Percentiles rank a stretch among this genome's conserved stretches.
These are phyloP conservation scores for Picochlorum sp. DNA, from an alignment of 139 green algal genomes.

Conservation along the genomic window DNA sequence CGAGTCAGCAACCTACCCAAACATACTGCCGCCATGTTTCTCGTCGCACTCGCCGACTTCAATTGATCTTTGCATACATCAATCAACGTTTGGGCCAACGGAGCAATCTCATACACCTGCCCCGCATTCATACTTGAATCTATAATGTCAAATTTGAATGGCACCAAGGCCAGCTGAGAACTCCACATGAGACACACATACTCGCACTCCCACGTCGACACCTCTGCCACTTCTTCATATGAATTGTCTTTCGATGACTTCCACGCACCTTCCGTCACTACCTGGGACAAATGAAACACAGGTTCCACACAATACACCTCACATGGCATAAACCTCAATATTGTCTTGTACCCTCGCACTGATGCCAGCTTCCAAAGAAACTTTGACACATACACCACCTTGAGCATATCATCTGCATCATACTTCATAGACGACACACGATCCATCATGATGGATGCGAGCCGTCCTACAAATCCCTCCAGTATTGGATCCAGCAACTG, in stretches of 20 bases:
- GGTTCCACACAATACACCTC: constrained; percentile 70
- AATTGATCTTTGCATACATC: constrained; percentile 57
- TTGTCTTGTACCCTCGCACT: constrained; percentile 80
- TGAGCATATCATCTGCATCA: neutral
- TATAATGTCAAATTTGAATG: constrained; percentile 84
- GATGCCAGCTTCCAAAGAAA: constrained; percentile 70
- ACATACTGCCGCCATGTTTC: constrained; percentile 77
- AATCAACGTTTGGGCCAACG: constrained; percentile 44
- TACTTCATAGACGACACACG: neutral
- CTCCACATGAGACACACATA: constrained; percentile 91
- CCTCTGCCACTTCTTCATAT: neutral
- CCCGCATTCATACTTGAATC: constrained; percentile 45
- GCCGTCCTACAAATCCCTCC: constrained; percentile 62
- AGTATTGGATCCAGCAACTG: constrained; percentile 89
- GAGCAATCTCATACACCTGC: neutral
- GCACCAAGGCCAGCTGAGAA: constrained; percentile 81
- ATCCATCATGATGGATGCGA: constrained; percentile 50
- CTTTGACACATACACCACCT: constrained; percentile 17
- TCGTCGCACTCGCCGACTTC: constrained; percentile 40
- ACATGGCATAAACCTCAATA: constrained; percentile 86
- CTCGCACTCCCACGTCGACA: constrained; percentile 62
- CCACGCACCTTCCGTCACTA: neutral
- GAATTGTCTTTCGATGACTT: neutral
- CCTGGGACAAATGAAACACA: constrained; percentile 33
- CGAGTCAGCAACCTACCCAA: constrained; percentile 81